Base-by-base conservation (phyloP, 768 basidiomycete species). In the Piloderma croceum region DNA sequence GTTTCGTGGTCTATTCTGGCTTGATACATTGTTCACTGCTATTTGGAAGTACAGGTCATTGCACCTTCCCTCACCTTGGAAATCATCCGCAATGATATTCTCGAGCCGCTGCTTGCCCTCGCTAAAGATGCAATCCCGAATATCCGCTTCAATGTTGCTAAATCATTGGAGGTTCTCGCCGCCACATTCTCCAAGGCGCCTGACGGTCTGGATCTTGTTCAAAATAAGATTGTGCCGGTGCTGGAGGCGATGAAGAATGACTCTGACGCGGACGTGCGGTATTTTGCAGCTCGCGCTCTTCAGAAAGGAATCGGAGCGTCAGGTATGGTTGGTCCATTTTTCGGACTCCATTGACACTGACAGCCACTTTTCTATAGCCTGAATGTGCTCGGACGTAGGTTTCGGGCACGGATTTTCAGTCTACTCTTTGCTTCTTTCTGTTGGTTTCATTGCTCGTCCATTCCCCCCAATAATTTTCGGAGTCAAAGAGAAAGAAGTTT, bases 61-160 rank as follows among this genome's bases (percentile, higher is more conserved):
- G 81, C 90, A 6, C 90, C 96, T 1, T 87, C 90, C 11, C 70
- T 99, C 52, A 87, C 76, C 47, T 62, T 89, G 47, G 80, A 90
- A 35, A 90, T 90, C 49, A 76, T 97, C 49, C 79, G 79, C 23
- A 73, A 83, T 35, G 85, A 88, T 38, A 84, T 98, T 52, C 78
- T 97, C 46, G 80, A 81, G 18, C 83, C 87, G 27, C 76, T 98
- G 36, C 66, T 94, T 42, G 74, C 81, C 43, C 78, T 99, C 33
- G 81, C 88, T 12, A 70, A 73, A 38, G 96, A 99, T 59, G 81
- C 89, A 9, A 98, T 99, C 58, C 96, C 96, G 39, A 99, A 99
- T 64, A 98, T 99, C 61, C 89, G 96, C 25, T 99, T 99, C 74
- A 98, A 98, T 60, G 93, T 98, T 21, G 87, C 93, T 19, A 98